Conservation (phyloP, 78 protist species). For the Chrysochromulina tobinii region DNA sequence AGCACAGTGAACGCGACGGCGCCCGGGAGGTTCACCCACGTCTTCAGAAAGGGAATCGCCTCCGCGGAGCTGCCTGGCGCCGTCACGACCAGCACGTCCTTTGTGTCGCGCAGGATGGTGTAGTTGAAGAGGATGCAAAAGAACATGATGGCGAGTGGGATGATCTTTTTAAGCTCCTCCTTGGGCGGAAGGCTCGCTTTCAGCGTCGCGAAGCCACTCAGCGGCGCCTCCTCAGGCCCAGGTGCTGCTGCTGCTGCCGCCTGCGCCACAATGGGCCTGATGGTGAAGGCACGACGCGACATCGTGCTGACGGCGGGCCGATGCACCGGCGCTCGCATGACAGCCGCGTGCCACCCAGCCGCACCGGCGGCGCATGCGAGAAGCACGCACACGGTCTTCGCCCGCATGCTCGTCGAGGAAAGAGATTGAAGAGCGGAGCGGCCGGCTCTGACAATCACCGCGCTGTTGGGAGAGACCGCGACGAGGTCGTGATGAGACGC, state of each 20-base stretch:
- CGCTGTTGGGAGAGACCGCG: too few species aligned
- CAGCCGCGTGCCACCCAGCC: too few species aligned
- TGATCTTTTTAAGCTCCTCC: background rate
- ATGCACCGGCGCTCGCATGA: background rate
- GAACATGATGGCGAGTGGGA: constrained; percentile 14
- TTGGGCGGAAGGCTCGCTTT: background rate
- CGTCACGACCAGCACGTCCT: constrained; percentile 29
- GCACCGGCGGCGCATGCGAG: too few species aligned
- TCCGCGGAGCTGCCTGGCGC: background rate
- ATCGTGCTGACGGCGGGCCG: background rate
- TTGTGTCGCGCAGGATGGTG: constrained; percentile 33
- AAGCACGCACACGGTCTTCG: too few species aligned
- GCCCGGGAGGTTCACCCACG: constrained; percentile 16
- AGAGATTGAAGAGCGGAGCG: too few species aligned
- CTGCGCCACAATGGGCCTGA: too few species aligned
- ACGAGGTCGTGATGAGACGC: too few species aligned
- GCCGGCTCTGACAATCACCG: too few species aligned
- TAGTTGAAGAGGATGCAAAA: constrained; percentile 31
- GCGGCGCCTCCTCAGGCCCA: too few species aligned
- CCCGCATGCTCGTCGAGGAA: too few species aligned
- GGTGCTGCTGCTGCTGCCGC: too few species aligned
- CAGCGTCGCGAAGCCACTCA: background rate
- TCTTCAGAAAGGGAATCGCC: constrained; percentile 28
- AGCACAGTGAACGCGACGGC: background rate
- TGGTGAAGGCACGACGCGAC: too few species aligned